A percentile compares a stretch with the other conserved stretches of the same genome.
Conservation (phyloP, 192 early-diverging fungal species). For the Coemansia sp. region DNA sequence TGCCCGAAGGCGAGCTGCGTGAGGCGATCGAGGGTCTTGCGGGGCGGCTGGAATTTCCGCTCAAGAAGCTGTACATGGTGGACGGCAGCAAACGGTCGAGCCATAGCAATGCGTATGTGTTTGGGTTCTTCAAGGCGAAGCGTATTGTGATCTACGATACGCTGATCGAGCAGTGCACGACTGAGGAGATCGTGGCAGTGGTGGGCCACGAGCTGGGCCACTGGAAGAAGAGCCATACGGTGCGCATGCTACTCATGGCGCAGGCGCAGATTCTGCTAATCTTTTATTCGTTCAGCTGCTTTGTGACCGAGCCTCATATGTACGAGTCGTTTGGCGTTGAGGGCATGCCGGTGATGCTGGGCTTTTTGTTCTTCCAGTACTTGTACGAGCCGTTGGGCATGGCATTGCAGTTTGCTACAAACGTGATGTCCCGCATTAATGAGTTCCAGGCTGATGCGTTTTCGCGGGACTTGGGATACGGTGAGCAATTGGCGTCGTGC, state of each 20-base stretch:
- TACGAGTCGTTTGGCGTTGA: constrained; percentile 87
- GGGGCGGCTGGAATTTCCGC: constrained; percentile 78
- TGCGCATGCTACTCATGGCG: constrained; percentile 68
- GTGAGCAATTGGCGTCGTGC: constrained; percentile 65
- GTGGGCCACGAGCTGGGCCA: constrained; percentile 97
- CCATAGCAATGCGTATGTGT: constrained; percentile 97
- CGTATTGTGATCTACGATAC: constrained; percentile 96
- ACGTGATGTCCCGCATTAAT: constrained; percentile 78
- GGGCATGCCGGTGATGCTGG: constrained; percentile 76
- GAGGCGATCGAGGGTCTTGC: constrained; percentile 81
- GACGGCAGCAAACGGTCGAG: constrained; percentile 89
- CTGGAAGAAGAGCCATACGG: constrained; percentile 84
- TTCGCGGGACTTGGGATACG: constrained; percentile 82
- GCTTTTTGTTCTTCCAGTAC: constrained; percentile 88
- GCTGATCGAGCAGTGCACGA: constrained; percentile 75
- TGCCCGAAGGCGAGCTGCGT: constrained; percentile 79
- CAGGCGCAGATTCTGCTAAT: constrained; percentile 77
- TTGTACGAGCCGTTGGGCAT: constrained; percentile 80
- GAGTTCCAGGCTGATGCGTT: constrained; percentile 95
- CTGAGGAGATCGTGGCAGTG: constrained; percentile 89
- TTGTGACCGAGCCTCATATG: constrained; percentile 70
- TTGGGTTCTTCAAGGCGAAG: constrained; percentile 95
- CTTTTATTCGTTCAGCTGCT: constrained; percentile 76
- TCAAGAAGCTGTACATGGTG: constrained; percentile 94
- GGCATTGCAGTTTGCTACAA: constrained; percentile 70